phyloP scores from a whole-genome alignment of 1,139 yeast genomes.

The Eremothecium cymbalariae region DNA sequence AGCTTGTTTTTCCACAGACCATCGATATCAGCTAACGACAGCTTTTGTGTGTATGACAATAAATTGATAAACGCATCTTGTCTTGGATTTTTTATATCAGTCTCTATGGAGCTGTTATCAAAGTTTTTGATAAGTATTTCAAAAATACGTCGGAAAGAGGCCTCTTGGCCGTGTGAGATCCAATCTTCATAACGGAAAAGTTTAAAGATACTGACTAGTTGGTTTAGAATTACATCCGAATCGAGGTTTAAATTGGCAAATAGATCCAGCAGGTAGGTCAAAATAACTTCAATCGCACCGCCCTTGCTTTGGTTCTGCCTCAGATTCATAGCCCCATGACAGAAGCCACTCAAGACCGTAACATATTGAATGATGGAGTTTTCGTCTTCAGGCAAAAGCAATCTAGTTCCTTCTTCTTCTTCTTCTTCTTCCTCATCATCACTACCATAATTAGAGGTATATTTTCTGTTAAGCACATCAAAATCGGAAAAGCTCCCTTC shows the following conservation, averaged over 20 bases:
- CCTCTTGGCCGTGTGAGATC: conserved; percentile 25
- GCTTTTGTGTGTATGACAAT: conserved; percentile 17
- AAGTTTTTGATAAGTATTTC: conserved; percentile 20
- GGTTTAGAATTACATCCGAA: conserved; percentile 19
- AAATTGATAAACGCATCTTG: conserved; percentile 17
- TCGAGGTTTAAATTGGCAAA: conserved; percentile 22
- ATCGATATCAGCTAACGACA: conserved; percentile 19
- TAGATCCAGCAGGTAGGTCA: conserved; percentile 22
- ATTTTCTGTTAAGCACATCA: conserved; percentile 1
- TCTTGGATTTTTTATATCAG: conserved; percentile 11
- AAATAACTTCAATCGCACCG: conserved; percentile 15
- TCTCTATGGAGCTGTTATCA: conserved; percentile 16
- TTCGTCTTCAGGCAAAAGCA: conserved; percentile 21
- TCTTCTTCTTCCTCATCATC: conserved; percentile 11
- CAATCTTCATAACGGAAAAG: conserved; percentile 28
- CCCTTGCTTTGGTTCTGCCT: conserved; percentile 19
- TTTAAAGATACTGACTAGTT: conserved; percentile 22
- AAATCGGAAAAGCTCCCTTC: conserved; percentile 19
- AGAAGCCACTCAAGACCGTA: conserved; percentile 27
- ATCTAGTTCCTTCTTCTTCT: conserved; percentile 9
- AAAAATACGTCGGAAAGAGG: conserved; percentile 16
- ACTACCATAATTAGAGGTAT: conserved; percentile 2
- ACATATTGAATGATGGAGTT: conserved; percentile 23
- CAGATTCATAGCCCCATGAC: conserved; percentile 24
- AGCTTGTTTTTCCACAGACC: conserved; percentile 24